Percentiles rank a stretch among this genome's conserved stretches.
Evolutionary conservation across 2,329 filamentous ascomycete genomes (phyloP).

Genomic region (Phyllosticta paracitricarpa): DNA sequence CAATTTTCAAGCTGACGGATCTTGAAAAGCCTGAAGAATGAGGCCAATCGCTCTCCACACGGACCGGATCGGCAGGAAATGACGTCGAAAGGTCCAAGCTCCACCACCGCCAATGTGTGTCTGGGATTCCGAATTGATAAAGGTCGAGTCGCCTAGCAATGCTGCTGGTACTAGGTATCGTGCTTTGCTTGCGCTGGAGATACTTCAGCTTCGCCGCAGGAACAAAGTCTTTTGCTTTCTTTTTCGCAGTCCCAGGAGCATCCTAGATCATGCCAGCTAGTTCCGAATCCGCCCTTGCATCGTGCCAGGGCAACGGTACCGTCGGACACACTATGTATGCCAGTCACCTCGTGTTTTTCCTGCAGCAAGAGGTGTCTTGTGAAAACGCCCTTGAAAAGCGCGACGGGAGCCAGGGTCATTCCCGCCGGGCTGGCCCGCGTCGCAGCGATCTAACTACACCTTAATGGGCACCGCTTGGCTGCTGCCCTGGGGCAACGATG

Average conservation of each 20-base stretch:
- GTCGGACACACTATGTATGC: not conserved
- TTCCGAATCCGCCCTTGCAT: not conserved
- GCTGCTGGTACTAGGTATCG: not conserved
- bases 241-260: not conserved
- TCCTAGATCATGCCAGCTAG: not conserved
- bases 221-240: too few relatives aligned
- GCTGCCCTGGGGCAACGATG: not conserved
- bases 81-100: not conserved
- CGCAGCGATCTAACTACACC: not conserved
- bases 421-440: not conserved
- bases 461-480: not conserved
- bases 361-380: not conserved
- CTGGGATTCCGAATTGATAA: not conserved
- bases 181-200: not conserved
- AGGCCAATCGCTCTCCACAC: not conserved
- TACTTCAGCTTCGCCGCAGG: too few relatives aligned
- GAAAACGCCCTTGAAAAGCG: not conserved
- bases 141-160: not conserved
- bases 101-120: not conserved
- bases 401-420: not conserved
- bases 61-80: not conserved
- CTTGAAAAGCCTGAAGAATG: not conserved
- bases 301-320: not conserved
- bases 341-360: not conserved
- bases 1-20: not conserved